Evolutionary conservation across 768 basidiomycete species (phyloP).

Genomic region (Lactarius indigo): DNA sequence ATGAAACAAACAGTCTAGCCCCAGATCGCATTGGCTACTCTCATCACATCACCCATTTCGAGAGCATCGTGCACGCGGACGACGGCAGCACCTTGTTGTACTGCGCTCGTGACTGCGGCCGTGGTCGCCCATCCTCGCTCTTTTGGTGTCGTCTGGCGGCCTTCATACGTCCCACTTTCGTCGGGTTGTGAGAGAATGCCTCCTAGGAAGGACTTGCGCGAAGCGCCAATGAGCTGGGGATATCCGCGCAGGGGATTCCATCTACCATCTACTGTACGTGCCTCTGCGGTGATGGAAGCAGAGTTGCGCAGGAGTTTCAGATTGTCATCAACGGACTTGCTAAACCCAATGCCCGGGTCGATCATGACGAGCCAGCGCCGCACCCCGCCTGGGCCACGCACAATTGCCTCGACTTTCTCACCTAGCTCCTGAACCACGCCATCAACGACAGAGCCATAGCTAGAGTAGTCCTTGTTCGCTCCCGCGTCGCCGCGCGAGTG

Average conservation of each 20-base stretch:
- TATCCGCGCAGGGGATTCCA: conserved; percentile 55
- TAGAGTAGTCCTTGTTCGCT: conserved; percentile 60
- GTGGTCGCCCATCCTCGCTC: conserved; percentile 80
- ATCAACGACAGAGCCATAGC: conserved; percentile 49
- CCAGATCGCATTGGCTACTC: conserved; percentile 49
- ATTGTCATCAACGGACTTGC: conserved; percentile 78
- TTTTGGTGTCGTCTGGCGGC: conserved; percentile 53
- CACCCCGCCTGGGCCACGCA: conserved; percentile 67
- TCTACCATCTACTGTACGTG: conserved; percentile 14
- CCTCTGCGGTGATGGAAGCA: conserved; percentile 44
- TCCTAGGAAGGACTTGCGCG: conserved; percentile 84
- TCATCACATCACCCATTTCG: conserved; percentile 71
- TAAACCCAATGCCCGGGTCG: conserved; percentile 95
- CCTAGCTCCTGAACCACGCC: conserved; percentile 75
- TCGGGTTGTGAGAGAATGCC: conserved; percentile 51
- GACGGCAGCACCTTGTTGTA: conserved; percentile 67
- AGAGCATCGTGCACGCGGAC: conserved; percentile 81
- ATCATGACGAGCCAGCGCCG: conserved; percentile 85
- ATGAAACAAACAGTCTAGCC: conserved; percentile 3
- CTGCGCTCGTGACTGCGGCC: conserved; percentile 66
- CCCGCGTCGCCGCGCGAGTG: conserved; percentile 88
- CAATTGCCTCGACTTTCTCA: conserved; percentile 55
- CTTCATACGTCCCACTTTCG: conserved; percentile 36
- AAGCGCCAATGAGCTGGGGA: conserved; percentile 71
- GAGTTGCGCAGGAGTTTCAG: conserved; percentile 57